Percentiles rank a stretch among this genome's conserved stretches.
These are phyloP conservation scores for Ehretia macrophylla DNA, from an alignment of 257 asterid genomes.

Conservation along the genomic window DNA sequence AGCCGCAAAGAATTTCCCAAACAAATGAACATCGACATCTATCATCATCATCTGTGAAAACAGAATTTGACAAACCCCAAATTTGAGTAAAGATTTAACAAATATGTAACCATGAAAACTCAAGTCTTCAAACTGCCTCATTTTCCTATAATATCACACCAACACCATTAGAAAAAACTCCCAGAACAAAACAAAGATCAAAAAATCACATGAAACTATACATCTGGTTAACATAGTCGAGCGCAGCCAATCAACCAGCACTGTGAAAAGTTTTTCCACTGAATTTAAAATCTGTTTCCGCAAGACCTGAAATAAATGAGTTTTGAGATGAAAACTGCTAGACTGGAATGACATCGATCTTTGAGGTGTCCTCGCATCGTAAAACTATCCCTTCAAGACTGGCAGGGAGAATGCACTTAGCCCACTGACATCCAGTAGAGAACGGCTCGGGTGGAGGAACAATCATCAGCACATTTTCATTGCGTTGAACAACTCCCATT, in stretches of 20 bases:
- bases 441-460: slow-evolving; percentile 65
- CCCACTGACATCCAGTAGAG: slow-evolving; percentile 66
- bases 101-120: not conserved
- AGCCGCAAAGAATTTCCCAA: not conserved
- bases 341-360: slow-evolving; percentile 60
- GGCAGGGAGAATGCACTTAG: slow-evolving; percentile 63
- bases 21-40: not conserved
- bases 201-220: slow-evolving; percentile 7
- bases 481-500: slow-evolving; percentile 70
- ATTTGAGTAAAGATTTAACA: not conserved
- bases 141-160: not conserved
- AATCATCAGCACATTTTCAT: slow-evolving; percentile 62
- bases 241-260: not conserved
- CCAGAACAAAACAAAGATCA: not conserved
- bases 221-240: slow-evolving; percentile 5
- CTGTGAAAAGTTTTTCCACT: slow-evolving; percentile 5
- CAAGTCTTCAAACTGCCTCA: not conserved
- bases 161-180: not conserved
- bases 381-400: slow-evolving; percentile 62
- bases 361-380: slow-evolving; percentile 62
- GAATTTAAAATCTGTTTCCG: not conserved
- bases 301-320: not conserved
- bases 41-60: not conserved
- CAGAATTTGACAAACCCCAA: not conserved
- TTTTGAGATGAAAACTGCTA: slow-evolving; percentile 17